Conservation (phyloP, 345 rosid genomes). For the Boechera divaricarpa region DNA sequence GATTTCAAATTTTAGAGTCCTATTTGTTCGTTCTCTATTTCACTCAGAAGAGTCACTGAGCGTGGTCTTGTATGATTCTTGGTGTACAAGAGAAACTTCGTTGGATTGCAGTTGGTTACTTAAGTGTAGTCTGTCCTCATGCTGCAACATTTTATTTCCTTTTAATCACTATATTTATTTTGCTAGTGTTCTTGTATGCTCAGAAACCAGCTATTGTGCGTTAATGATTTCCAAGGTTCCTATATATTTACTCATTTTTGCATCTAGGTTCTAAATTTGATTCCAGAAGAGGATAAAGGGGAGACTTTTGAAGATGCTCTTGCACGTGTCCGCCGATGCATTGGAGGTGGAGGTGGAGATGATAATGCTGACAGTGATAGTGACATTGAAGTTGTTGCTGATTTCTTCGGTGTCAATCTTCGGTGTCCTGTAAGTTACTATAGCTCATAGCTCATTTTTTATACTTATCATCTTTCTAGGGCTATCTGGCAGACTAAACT, state of each 20-base stretch:
- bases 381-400: slow-evolving; percentile 98
- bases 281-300: slow-evolving; percentile 88
- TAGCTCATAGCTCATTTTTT: slow-evolving; percentile 24
- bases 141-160: slow-evolving; percentile 15
- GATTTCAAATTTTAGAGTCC: neutral
- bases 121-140: slow-evolving; percentile 5
- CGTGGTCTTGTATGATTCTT: slow-evolving; percentile 8
- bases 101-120: slow-evolving; percentile 9
- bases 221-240: slow-evolving; percentile 11
- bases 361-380: slow-evolving; percentile 95
- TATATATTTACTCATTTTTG: slow-evolving; percentile 16
- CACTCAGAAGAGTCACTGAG: slow-evolving; percentile 4
- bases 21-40: neutral
- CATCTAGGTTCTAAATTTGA: slow-evolving; percentile 74
- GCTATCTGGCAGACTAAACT: slow-evolving; percentile 20
- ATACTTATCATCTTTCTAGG: slow-evolving; percentile 24
- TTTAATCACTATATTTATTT: neutral
- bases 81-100: slow-evolving; percentile 16
- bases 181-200: slow-evolving; percentile 15
- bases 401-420: slow-evolving; percentile 72
- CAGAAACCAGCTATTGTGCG: slow-evolving; percentile 21
- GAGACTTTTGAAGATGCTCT: slow-evolving; percentile 86
- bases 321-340: slow-evolving; percentile 87
- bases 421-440: slow-evolving; percentile 91
- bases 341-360: slow-evolving; percentile 83